phyloP scores from a whole-genome alignment of 192 early-diverging fungal species.

The Backusella westeae region DNA sequence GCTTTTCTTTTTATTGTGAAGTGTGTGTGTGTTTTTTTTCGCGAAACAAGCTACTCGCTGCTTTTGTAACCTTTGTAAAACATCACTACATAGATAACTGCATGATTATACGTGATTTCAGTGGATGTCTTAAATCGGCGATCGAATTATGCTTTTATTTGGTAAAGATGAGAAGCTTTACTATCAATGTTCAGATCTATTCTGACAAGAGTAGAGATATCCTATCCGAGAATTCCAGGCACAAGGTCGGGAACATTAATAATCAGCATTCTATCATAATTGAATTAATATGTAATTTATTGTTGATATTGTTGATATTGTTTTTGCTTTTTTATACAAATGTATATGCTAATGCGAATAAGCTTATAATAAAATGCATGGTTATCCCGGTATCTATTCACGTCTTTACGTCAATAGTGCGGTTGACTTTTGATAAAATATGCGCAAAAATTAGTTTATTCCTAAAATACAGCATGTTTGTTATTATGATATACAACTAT shows the following conservation, averaged over 20 bases:
- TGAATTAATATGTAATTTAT: background rate
- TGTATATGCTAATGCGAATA: background rate
- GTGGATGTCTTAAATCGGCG: slow-evolving; percentile 3
- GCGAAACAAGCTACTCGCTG: background rate
- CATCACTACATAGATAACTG: background rate
- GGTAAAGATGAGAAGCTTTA: background rate
- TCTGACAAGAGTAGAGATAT: background rate
- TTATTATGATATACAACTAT: background rate
- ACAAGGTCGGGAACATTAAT: background rate
- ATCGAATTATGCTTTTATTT: background rate
- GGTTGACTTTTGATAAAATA: background rate
- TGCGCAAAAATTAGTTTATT: background rate
- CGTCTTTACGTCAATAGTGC: background rate
- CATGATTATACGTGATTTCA: background rate
- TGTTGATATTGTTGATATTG: background rate
- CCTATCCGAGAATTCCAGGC: background rate
- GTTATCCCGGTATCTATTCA: background rate
- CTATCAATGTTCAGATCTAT: background rate
- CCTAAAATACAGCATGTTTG: background rate
- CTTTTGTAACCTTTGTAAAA: slow-evolving; percentile 3
- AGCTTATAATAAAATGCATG: too few relatives aligned
- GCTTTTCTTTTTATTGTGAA: background rate
- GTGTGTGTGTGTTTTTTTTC: background rate
- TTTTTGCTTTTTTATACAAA: background rate
- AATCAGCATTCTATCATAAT: background rate